Evolutionary conservation across 2,329 filamentous ascomycete species (phyloP).

Genomic region (Exophiala phaeomuriformis): DNA sequence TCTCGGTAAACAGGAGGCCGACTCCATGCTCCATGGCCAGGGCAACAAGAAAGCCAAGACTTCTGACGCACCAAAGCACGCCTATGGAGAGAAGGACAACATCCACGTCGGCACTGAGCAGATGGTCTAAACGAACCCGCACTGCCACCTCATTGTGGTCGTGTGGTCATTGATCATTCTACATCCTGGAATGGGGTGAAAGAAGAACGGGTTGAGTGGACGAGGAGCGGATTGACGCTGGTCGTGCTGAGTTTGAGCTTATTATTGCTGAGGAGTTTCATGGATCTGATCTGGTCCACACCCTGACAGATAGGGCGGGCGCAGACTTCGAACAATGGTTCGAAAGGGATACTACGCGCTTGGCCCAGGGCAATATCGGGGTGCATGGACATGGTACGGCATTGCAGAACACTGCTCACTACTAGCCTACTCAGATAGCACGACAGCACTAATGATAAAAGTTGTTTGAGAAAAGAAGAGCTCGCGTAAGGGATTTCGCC

Average conservation of each 20-base stretch:
- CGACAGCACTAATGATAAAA: neutral
- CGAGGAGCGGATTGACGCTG: neutral
- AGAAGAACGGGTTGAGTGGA: neutral
- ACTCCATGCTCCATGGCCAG: slow-evolving; percentile 4
- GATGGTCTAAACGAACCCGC: neutral
- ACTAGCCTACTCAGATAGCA: neutral
- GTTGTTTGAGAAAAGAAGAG: neutral
- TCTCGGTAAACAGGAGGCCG: neutral
- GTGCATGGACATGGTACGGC: neutral
- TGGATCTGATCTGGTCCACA: neutral
- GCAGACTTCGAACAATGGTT: neutral
- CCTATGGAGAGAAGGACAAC: neutral
- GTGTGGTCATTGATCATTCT: neutral
- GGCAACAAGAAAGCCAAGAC: neutral
- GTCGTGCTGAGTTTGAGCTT: no score
- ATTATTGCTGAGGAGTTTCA: neutral
- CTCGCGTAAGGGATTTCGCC: neutral
- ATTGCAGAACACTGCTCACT: neutral
- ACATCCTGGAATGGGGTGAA: neutral
- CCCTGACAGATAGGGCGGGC: neutral
- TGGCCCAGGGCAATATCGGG: neutral
- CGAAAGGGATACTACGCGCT: neutral
- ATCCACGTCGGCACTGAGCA: neutral
- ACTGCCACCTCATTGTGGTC: neutral
- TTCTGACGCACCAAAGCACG: neutral